Base-by-base conservation (phyloP, 2,329 filamentous ascomycete species). In the Chlorencoelia australis region DNA sequence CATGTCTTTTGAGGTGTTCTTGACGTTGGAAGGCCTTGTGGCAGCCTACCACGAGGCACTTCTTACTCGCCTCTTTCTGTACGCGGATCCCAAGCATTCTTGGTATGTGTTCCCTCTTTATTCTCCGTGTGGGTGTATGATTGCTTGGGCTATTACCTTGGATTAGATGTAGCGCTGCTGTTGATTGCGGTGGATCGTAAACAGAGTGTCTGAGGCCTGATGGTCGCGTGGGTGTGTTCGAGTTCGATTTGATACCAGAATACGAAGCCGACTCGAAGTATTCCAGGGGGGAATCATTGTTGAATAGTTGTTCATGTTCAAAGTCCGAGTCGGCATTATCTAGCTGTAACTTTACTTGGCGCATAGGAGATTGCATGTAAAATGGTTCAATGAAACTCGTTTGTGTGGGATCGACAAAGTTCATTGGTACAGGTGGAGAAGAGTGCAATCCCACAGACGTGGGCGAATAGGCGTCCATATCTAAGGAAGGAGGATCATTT, bases 1-100 rank as follows among this genome's bases (percentile, higher is more conserved):
- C 61, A 45, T 69, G 66, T 8, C 66, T 53, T 52, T 67, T 66
- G 13, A 68, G 51, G 39, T 68, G 66, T 43, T 69, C 66, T 41
- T 65, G 62, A 31, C 66, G 52, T 52, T 65, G 64, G 49, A 69
- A 69, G 4, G 59, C 59, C 6, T 60, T 60, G 37, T 58, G 58
- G 45, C 65, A 67, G 6, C 60, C 62, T 2, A 58, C 55, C 30
- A 60, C 57, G 26, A 58, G 56, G 53, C 65, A 62, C 43, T 57
- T 55, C 46, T 63, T 60, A 21, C 59, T 57, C 2, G 66, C 55
- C 50, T 61, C 55, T 33, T 59, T 59, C 33, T 47, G 34, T 3
- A 48, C 24, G 8, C 25, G 16, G 8, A 46, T 39, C 13, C 41
- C 45, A 11, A 22, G 24, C 10, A n/a, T n/a, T n/a, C n/a, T n/a